Evolutionary conservation across 208 protist genomes (phyloP).

Genomic region (Blechomonas ayalai): DNA sequence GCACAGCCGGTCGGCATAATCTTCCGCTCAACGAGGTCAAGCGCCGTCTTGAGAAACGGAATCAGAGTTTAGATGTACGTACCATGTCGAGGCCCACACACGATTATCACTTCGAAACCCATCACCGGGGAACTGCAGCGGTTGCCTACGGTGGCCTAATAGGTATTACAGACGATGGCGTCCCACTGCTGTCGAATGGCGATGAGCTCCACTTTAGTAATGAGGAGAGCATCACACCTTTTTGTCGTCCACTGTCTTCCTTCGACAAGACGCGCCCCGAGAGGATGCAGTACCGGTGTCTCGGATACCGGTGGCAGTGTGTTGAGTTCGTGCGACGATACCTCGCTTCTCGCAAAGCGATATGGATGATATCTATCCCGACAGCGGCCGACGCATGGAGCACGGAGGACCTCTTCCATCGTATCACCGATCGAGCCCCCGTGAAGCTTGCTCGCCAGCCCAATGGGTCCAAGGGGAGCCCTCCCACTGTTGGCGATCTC

Average conservation of each 20-base stretch:
- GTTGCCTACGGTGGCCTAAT: conserved; percentile 55
- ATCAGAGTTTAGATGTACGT: no score
- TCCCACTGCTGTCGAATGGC: conserved; percentile 73
- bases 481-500: conserved; percentile 37
- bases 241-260: conserved; percentile 25
- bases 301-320: conserved; percentile 64
- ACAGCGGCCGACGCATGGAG: conserved; percentile 53
- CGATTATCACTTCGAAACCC: conserved; percentile 19
- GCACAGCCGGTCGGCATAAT: no score
- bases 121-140: conserved; percentile 28
- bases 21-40: conserved; percentile 14
- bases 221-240: conserved; percentile 24
- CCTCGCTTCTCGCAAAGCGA: conserved; percentile 48
- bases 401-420: conserved; percentile 14
- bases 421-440: conserved; percentile 10
- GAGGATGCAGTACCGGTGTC: conserved; percentile 8
- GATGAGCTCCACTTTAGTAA: conserved; percentile 46
- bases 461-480: conserved; percentile 20
- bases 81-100: not conserved
- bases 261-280: conserved; percentile 5
- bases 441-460: conserved; percentile 19
- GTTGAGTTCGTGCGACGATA: conserved; percentile 72
- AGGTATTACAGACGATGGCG: conserved; percentile 46
- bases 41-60: conserved; percentile 8
- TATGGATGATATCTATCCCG: conserved; percentile 47